Evolutionary conservation across 2,329 filamentous ascomycete species (phyloP).

Genomic region (Chaetomium sp.): DNA sequence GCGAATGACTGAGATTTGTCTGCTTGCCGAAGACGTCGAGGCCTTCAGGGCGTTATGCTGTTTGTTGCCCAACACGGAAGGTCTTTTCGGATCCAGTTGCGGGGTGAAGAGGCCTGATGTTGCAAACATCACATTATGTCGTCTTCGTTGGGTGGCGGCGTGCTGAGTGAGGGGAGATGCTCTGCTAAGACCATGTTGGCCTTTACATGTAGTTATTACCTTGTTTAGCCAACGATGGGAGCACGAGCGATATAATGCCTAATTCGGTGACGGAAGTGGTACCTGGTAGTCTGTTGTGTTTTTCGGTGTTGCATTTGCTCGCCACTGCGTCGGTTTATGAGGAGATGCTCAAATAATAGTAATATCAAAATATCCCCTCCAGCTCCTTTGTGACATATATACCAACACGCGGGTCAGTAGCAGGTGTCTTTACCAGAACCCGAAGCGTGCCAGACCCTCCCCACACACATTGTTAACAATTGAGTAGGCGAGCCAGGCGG

Average conservation of each 20-base stretch:
- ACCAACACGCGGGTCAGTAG: neutral
- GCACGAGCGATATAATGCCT: slow-evolving; percentile 3
- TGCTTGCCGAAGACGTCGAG: neutral
- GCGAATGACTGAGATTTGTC: neutral
- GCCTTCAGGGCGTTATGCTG: neutral
- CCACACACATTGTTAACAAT: too few species aligned
- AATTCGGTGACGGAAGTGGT: neutral
- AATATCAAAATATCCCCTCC: neutral
- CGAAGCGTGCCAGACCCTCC: neutral
- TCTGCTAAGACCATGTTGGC: neutral
- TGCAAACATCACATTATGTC: neutral
- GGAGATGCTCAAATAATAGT: neutral
- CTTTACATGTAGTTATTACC: neutral
- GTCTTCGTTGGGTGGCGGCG: neutral
- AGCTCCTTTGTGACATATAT: neutral
- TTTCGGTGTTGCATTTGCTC: neutral
- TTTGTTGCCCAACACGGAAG: neutral
- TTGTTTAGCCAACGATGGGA: neutral
- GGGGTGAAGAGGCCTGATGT: neutral
- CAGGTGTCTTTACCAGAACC: neutral
- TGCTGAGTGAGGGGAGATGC: neutral
- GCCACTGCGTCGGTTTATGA: neutral
- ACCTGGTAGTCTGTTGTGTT: neutral
- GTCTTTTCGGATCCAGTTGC: neutral
- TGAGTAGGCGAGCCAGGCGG: too few species aligned